A percentile compares a stretch with the other conserved stretches of the same genome.
phyloP scores from a whole-genome alignment of 371 early-diverging fungal species.

The Dentiscutata heterogama region DNA sequence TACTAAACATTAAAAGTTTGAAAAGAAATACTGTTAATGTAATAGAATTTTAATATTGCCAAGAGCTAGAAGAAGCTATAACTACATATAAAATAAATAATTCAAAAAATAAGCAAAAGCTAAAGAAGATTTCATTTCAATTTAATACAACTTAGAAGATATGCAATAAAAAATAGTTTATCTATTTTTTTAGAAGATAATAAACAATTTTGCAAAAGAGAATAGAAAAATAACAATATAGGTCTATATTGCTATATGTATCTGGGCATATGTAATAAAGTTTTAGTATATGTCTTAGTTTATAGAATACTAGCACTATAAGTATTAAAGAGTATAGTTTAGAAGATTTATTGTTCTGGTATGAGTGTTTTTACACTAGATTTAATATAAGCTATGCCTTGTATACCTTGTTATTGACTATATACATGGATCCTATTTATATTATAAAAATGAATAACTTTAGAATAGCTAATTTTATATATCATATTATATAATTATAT shows the following conservation, averaged over 20 bases:
- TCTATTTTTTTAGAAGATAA: neutral
- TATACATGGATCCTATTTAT: neutral
- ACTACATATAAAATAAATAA: slow-evolving; percentile 3
- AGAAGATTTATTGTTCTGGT: neutral
- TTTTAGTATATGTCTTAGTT: neutral
- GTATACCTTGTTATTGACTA: neutral
- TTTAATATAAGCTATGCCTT: neutral
- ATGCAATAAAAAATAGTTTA: neutral
- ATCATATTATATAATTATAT: neutral
- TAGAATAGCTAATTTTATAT: slow-evolving; percentile 10
- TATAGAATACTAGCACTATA: neutral
- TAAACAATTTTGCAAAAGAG: slow-evolving; percentile 3
- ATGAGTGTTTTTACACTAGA: neutral
- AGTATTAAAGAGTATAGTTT: neutral
- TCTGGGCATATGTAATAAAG: neutral
- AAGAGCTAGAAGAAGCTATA: slow-evolving; percentile 30
- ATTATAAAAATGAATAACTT: slow-evolving; percentile 9
- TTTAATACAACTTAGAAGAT: neutral
- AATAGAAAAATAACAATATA: neutral
- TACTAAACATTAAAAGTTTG: slow-evolving; percentile 5
- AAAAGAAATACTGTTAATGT: slow-evolving; percentile 24
- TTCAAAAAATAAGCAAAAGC: neutral
- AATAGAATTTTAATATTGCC: slow-evolving; percentile 18
- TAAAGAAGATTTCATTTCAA: neutral
- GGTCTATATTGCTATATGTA: slow-evolving; percentile 10